These are phyloP conservation scores for Puya raimondii DNA, from an alignment of 176 grass and related monocot genomes.

Conservation along the genomic window DNA sequence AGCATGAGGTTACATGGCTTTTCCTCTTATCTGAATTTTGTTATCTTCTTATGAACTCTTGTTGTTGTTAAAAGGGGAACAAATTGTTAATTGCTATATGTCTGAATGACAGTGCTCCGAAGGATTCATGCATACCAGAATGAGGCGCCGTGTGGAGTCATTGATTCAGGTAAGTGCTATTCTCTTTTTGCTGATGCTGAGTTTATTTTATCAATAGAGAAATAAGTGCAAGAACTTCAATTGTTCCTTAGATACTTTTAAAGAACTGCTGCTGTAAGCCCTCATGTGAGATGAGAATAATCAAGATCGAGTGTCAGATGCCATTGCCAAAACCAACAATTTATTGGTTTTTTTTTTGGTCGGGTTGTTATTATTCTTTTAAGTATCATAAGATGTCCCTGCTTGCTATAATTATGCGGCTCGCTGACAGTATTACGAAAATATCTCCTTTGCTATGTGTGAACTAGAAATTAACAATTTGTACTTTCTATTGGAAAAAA, in stretches of 20 bases:
- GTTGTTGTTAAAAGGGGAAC: background rate
- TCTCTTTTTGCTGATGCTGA: background rate
- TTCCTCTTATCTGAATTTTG: background rate
- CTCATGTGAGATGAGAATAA: too few species aligned
- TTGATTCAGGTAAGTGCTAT: constrained; percentile 67
- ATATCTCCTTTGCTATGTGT: background rate
- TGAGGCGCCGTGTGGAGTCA: constrained; percentile 92
- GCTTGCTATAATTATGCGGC: too few species aligned
- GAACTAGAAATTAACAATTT: background rate
- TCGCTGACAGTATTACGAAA: background rate
- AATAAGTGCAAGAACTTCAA: constrained; percentile 1
- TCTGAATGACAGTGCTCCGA: constrained; percentile 67
- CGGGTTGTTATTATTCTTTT: too few species aligned
- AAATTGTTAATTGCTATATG: constrained; percentile 13
- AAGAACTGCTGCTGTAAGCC: too few species aligned
- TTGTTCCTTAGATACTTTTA: background rate
- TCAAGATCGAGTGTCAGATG: too few species aligned
- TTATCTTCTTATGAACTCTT: constrained; percentile 2
- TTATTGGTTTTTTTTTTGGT: too few species aligned
- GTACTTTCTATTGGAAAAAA: constrained; percentile 3
- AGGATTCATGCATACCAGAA: constrained; percentile 99
- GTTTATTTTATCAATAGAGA: background rate
- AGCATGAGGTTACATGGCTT: background rate
- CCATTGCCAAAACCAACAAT: too few species aligned
- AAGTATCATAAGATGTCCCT: too few species aligned